Evolutionary conservation across 1,284 basidiomycete genomes (phyloP).

Genomic region (Termitomyces sp.): DNA sequence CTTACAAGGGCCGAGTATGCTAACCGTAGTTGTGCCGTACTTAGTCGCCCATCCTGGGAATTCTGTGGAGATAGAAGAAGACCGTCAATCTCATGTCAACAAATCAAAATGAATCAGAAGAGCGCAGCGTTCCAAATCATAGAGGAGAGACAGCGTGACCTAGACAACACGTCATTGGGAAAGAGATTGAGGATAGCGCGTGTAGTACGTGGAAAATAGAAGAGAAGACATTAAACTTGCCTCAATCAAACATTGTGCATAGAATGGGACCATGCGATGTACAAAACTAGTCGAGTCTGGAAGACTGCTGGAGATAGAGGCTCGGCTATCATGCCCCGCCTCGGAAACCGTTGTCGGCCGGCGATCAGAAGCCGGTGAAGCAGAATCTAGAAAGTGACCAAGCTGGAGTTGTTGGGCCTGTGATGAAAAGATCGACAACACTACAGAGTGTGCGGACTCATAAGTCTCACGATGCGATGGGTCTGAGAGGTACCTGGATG

Average conservation of each 20-base stretch:
- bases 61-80: conserved; percentile 56
- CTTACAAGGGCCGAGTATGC: conserved; percentile 63
- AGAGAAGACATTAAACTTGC: conserved; percentile 32
- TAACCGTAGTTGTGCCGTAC: conserved; percentile 53
- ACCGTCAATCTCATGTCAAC: conserved; percentile 8
- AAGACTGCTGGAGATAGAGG: background rate
- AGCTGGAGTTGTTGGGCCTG: conserved; percentile 39
- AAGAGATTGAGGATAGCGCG: conserved; percentile 1
- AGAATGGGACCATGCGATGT: conserved; percentile 61
- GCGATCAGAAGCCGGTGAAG: conserved; percentile 9
- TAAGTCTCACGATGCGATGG: conserved; percentile 60
- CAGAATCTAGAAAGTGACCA: conserved; percentile 1
- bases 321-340: conserved; percentile 1
- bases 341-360: background rate
- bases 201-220: conserved; percentile 4
- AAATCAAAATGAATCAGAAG: conserved; percentile 4
- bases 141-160: background rate
- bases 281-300: conserved; percentile 31
- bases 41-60: conserved; percentile 53
- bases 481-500: conserved; percentile 48
- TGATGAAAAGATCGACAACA: conserved; percentile 62
- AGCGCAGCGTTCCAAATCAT: conserved; percentile 1
- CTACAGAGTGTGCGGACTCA: conserved; percentile 72
- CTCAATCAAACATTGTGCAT: conserved; percentile 59
- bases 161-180: background rate